These are phyloP conservation scores for Tetrahymena malaccensis DNA, from an alignment of 73 alveolate genomes.

Conservation along the genomic window DNA sequence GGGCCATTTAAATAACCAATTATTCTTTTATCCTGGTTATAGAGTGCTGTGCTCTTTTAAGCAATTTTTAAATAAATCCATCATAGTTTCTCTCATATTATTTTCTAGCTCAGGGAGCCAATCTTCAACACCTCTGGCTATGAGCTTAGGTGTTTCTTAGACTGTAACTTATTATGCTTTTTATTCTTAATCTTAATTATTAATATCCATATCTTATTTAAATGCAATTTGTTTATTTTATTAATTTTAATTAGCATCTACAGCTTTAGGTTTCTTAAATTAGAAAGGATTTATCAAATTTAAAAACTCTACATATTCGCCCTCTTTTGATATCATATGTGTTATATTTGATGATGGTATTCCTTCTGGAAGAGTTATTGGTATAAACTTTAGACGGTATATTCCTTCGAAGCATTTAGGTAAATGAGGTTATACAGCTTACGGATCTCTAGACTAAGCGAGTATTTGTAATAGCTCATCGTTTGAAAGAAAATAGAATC, in stretches of 20 bases:
- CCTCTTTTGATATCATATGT: conserved; percentile 48
- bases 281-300: conserved; percentile 43
- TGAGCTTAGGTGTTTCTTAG: neutral
- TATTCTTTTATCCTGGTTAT: neutral
- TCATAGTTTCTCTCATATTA: conserved; percentile 25
- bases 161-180: neutral
- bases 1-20: neutral
- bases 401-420: conserved; percentile 79
- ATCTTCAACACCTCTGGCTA: conserved; percentile 44
- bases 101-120: conserved; percentile 30
- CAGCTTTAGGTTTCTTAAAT: conserved; percentile 42
- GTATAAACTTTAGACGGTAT: conserved; percentile 47
- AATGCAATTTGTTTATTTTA: neutral
- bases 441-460: conserved; percentile 76
- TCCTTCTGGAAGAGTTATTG: conserved; percentile 3
- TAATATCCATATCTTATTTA: neutral
- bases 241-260: neutral
- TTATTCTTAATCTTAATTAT: neutral
- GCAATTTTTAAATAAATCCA: neutral
- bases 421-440: conserved; percentile 59
- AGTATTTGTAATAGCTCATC: conserved; percentile 92
- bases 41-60: neutral
- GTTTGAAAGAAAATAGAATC: conserved; percentile 91
- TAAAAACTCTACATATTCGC: conserved; percentile 28
- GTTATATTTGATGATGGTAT: neutral